These are phyloP conservation scores for Pseudocercospora eumusae DNA, from an alignment of 2,329 filamentous ascomycete species.

Conservation along the genomic window DNA sequence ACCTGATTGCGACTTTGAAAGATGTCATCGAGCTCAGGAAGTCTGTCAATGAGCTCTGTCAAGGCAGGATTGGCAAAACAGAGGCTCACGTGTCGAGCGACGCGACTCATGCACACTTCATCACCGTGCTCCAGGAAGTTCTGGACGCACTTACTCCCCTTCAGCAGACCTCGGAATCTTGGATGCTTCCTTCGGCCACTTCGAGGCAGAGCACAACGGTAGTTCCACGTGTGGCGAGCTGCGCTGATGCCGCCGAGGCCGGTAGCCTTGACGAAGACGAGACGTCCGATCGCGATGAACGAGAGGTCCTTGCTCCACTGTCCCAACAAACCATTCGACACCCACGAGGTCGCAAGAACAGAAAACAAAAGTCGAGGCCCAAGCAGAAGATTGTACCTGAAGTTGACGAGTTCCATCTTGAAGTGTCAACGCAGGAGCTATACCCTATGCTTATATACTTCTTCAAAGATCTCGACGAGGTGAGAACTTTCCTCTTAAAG, in stretches of 20 bases:
- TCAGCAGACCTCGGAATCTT: neutral
- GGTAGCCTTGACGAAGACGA: neutral
- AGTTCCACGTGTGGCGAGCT: neutral
- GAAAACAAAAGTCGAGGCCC: neutral
- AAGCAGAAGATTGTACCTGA: neutral
- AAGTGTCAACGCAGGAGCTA: neutral
- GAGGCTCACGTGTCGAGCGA: neutral
- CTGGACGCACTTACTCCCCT: conserved; percentile 3
- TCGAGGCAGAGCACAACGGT: neutral
- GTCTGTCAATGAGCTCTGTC: conserved; percentile 2
- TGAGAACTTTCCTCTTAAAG: neutral
- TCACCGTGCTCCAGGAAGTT: conserved; percentile 11
- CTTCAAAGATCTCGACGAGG: conserved; percentile 11
- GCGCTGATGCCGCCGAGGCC: neutral
- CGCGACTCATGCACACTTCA: conserved; percentile 1
- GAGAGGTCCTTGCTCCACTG: neutral
- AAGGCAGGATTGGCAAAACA: neutral
- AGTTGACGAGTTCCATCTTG: neutral
- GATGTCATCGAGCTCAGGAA: conserved; percentile 11
- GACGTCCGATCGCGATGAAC: neutral
- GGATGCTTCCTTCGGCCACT: neutral
- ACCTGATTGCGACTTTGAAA: conserved; percentile 4
- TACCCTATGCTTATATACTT: conserved; percentile 12
- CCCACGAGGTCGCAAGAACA: neutral
- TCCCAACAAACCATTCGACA: neutral